These are phyloP conservation scores for Lichtheimia hyalospora DNA, from an alignment of 371 early-diverging fungal genomes.

Conservation along the genomic window DNA sequence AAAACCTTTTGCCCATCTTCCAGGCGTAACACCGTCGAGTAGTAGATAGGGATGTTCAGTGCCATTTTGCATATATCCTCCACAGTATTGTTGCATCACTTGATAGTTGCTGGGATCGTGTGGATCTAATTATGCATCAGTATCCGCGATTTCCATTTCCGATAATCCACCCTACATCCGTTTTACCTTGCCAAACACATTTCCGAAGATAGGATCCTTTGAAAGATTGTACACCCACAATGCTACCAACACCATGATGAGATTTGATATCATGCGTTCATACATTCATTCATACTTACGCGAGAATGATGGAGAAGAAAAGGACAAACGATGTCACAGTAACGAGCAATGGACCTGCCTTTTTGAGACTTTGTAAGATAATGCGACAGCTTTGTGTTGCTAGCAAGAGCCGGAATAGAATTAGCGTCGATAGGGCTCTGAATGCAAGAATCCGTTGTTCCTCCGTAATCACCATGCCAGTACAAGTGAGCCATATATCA, in stretches of 20 bases:
- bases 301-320: slow-evolving; percentile 65
- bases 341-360: slow-evolving; percentile 58
- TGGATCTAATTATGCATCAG: slow-evolving; percentile 26
- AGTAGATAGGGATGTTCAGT: slow-evolving; percentile 22
- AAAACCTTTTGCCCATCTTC: slow-evolving; percentile 54
- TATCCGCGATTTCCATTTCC: background rate
- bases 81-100: slow-evolving; percentile 48
- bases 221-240: slow-evolving; percentile 64
- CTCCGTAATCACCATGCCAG: slow-evolving; percentile 33
- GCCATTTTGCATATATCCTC: slow-evolving; percentile 33
- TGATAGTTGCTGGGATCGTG: slow-evolving; percentile 20
- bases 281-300: slow-evolving; percentile 33
- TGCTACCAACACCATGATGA: slow-evolving; percentile 24
- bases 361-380: slow-evolving; percentile 62
- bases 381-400: slow-evolving; percentile 60
- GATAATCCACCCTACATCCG: background rate
- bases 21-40: slow-evolving; percentile 16
- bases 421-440: slow-evolving; percentile 54
- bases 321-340: slow-evolving; percentile 60
- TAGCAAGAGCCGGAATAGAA: slow-evolving; percentile 57
- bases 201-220: slow-evolving; percentile 62
- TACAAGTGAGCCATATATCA: slow-evolving; percentile 43
- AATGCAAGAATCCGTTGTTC: slow-evolving; percentile 51
- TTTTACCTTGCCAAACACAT: slow-evolving; percentile 55
- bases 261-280: too few relatives aligned